Base-by-base conservation (phyloP, 2,329 filamentous ascomycete species). In the Madurella fahalii region DNA sequence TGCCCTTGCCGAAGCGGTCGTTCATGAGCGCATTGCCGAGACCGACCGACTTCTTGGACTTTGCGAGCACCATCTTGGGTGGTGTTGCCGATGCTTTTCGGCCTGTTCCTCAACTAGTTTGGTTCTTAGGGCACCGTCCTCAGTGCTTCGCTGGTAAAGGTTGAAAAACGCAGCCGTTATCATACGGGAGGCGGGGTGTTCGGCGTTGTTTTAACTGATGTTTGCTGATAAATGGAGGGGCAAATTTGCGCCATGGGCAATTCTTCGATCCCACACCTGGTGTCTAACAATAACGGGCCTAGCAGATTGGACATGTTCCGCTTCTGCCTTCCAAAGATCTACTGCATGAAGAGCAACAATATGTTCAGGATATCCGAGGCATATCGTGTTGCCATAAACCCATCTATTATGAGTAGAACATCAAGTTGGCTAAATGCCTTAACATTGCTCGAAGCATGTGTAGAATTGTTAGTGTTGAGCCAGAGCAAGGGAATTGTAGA, bases 21-120 rank as follows among this genome's bases (percentile, higher is more conserved):
- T 97, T 97, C 94, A 99, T 99, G 70, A 99, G 83, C 75, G 88
- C 85, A 77, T 96, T 96, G 71, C 94, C 94, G 75, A 99, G 85
- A 71, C 94, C 94, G 67, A 96, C 90, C 66, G 85, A 82, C 74
- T 92, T 95, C 73, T 96, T 97, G 62, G 91, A 96, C 77, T 97
- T 99, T 72, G 94, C 85, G 66, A 78, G 71, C 69, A 74, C 72
- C 81, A 84, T 84, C 55, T 64, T 78, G 71, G 63, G 55, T 37
- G 54, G 15, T 44, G 46, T 53, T 12, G 20, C 30, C 34, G 41
- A 25, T 25, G 25, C 25, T 50, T 4, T 39, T 16, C 20, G 45
- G 43, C 37, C 41, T 53, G 32, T 9, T 7, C 46, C 34, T 42
- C 41, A 1, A 2, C 46, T 15, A 17, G 18, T 11, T 54, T 25